phyloP scores from a whole-genome alignment of 208 protist genomes.

The Pavlovales sp. region DNA sequence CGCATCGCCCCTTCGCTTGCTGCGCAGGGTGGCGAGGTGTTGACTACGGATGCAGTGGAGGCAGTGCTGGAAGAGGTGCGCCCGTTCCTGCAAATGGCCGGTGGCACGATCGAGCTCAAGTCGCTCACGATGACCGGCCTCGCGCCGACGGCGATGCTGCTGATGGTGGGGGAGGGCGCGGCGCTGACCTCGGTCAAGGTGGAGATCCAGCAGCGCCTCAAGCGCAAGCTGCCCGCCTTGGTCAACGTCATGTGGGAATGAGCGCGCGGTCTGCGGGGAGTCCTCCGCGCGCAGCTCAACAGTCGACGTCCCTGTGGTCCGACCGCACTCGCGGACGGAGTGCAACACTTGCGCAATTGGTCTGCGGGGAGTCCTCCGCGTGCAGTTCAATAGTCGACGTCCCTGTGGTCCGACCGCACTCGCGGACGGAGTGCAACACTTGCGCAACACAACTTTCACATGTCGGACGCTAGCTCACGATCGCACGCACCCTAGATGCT shows the following conservation, averaged over 20 bases:
- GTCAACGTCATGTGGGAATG: not conserved
- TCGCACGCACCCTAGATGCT: too few relatives aligned
- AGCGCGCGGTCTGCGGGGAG: not conserved
- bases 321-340: too few relatives aligned
- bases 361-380: too few relatives aligned
- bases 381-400: too few relatives aligned
- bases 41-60: not conserved
- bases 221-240: slow-evolving; percentile 10
- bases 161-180: not conserved
- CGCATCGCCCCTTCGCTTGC: not conserved
- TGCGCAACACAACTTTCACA: too few relatives aligned
- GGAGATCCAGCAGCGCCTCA: slow-evolving; percentile 32
- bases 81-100: slow-evolving; percentile 24
- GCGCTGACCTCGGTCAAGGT: slow-evolving; percentile 19
- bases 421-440: too few relatives aligned
- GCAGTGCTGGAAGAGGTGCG: slow-evolving; percentile 29
- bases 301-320: too few relatives aligned
- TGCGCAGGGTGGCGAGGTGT: not conserved
- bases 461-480: too few relatives aligned
- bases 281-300: too few relatives aligned
- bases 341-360: too few relatives aligned
- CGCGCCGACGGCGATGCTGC: not conserved
- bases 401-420: too few relatives aligned
- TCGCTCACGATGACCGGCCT: not conserved
- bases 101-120: not conserved